Evolutionary conservation across 2,329 filamentous ascomycete species (phyloP), one percentile per base, ranked within the genome.

Genomic region (Amauroascus niger): DNA sequence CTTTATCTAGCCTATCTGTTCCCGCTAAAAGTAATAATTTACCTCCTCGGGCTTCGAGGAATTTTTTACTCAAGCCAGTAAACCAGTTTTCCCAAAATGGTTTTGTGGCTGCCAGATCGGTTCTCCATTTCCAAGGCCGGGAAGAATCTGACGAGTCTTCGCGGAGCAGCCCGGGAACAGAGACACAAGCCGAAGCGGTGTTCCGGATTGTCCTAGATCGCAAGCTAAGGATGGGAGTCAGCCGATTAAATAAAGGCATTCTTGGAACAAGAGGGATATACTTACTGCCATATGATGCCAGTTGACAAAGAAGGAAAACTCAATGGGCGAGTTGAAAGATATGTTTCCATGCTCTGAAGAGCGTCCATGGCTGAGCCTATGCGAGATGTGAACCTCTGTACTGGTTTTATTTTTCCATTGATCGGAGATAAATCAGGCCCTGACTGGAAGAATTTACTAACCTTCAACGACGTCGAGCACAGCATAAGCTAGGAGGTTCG

Each of bases 11-110:
- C 47, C 90, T 78, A 71, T 96, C 91, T 9, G 90, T 95, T 16
- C 90, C 90, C 2, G 90, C 91, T 30, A 96, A 77, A 49, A 96
- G 71, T 49, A 96, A 72, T 57, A 95, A 69, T 69, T 96, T 96
- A 7, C 89, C 90, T 26, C 88, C 90, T 58, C 79, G 82, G 0
- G 86, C 87, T 50, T 77, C 78, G 41, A 96, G 76, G 65, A 97
- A 98, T 71, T 95, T 95, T 62, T 80, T 81, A 67, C 88, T 95
- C 62, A 97, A 76, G 0, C 89, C 89, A 9, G 81, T 77, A 65
- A 96, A 97, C 91, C 91, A 98, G 59, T 82, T 86, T 67, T 93
- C 84, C 91, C 91, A 98, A 68, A 90, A 97, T 0, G 86, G 82
- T 64, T 94, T 86, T 7, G 93, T 97, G 35, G 81, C 81, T 0